phyloP scores from a whole-genome alignment of 257 asterid genomes.

The Rubia yunnanensis region DNA sequence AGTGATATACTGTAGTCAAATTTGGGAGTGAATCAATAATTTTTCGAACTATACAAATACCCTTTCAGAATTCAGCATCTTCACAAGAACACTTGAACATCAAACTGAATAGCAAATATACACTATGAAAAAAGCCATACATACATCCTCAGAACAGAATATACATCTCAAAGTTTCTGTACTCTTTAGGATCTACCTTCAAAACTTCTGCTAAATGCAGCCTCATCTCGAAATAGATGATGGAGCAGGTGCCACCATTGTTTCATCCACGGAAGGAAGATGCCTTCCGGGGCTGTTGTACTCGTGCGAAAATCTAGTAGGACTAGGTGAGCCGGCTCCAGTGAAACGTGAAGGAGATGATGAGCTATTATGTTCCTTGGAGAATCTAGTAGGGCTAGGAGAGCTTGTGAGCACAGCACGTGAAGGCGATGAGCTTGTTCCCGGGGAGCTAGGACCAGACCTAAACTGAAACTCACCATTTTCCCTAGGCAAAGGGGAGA shows the following conservation, averaged over 20 bases:
- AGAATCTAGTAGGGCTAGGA: slow-evolving; percentile 40
- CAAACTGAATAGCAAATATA: background rate
- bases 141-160: background rate
- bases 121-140: background rate
- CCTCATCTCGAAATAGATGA: slow-evolving; percentile 36
- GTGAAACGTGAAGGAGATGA: slow-evolving; percentile 22
- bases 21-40: no score
- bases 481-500: slow-evolving; percentile 58
- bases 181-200: background rate
- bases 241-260: slow-evolving; percentile 29
- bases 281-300: slow-evolving; percentile 35
- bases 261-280: slow-evolving; percentile 30
- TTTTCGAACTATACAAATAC: background rate
- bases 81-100: background rate
- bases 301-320: slow-evolving; percentile 30
- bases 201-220: slow-evolving; percentile 22
- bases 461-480: slow-evolving; percentile 39
- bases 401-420: slow-evolving; percentile 16
- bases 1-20: no score
- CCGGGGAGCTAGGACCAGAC: slow-evolving; percentile 26
- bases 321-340: slow-evolving; percentile 33
- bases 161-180: slow-evolving; percentile 11
- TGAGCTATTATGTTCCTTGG: slow-evolving; percentile 21
- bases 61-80: background rate
- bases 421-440: slow-evolving; percentile 20